Percentiles rank a stretch among this genome's conserved stretches.
phyloP scores from a whole-genome alignment of 495 filamentous ascomycete genomes.

The Evernia prunastri region DNA sequence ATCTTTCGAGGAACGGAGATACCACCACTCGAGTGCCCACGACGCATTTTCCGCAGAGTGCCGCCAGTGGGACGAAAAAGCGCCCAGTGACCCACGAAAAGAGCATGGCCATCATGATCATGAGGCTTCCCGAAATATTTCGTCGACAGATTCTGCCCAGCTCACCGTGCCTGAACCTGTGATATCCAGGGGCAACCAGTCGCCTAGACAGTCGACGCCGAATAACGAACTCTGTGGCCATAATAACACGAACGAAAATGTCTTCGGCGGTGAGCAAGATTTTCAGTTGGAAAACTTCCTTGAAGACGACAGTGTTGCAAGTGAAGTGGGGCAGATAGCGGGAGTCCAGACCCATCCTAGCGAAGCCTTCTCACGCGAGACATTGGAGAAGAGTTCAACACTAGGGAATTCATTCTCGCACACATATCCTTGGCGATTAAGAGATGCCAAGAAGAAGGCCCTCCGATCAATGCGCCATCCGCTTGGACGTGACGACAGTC shows the following conservation, averaged over 20 bases:
- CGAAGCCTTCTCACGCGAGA: background rate
- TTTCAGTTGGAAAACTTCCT: background rate
- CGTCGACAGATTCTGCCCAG: slow-evolving; percentile 1
- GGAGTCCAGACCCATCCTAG: background rate
- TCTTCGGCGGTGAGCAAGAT: background rate
- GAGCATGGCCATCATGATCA: background rate
- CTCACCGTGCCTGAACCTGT: slow-evolving; percentile 2
- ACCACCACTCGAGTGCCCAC: slow-evolving; percentile 14
- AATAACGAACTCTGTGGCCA: background rate
- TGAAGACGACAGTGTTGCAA: background rate
- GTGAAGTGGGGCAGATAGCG: background rate
- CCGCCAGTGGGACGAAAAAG: slow-evolving; percentile 2
- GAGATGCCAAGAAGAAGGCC: background rate
- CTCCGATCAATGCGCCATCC: slow-evolving; percentile 1
- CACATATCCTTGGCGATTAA: background rate
- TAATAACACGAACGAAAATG: background rate
- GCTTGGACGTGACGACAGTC: background rate
- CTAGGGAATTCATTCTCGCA: background rate
- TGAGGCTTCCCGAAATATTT: background rate
- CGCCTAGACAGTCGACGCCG: background rate
- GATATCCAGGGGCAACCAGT: background rate
- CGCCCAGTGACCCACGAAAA: background rate
- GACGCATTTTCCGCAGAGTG: slow-evolving; percentile 2
- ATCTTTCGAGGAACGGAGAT: slow-evolving; percentile 20
- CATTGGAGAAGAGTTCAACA: background rate